These are phyloP conservation scores for Hyaloperonospora arabidopsidis DNA, from an alignment of 352 stramenopile species.

Conservation along the genomic window DNA sequence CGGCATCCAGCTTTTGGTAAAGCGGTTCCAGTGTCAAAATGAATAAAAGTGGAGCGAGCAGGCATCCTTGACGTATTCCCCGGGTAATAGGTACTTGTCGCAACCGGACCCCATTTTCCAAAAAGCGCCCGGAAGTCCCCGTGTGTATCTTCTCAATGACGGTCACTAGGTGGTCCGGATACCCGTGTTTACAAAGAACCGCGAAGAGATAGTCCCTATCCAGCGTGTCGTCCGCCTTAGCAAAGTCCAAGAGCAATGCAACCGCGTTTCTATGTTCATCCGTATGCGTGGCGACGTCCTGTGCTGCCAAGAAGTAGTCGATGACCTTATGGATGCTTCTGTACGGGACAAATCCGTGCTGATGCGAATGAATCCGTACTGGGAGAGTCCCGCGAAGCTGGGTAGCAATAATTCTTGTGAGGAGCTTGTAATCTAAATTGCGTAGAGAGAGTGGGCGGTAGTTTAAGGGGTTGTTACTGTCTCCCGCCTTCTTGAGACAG, in stretches of 20 bases:
- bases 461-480: too few relatives aligned
- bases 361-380: background rate
- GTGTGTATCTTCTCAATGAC: too few relatives aligned
- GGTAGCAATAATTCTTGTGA: background rate
- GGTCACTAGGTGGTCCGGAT: too few relatives aligned
- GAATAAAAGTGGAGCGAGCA: background rate
- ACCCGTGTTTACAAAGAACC: too few relatives aligned
- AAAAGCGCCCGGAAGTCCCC: too few relatives aligned
- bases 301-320: background rate
- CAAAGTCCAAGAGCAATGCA: too few relatives aligned
- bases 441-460: too few relatives aligned
- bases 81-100: background rate
- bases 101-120: background rate
- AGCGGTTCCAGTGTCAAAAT: background rate
- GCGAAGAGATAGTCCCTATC: too few relatives aligned
- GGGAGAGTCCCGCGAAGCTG: background rate
- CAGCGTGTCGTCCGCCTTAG: too few relatives aligned
- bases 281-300: too few relatives aligned
- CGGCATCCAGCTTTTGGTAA: background rate
- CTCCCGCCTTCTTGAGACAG: too few relatives aligned
- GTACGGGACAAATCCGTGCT: background rate
- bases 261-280: too few relatives aligned
- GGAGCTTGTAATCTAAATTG: background rate
- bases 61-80: background rate
- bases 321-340: background rate